Evolutionary conservation across 1,284 basidiomycete genomes (phyloP).

Genomic region (Meripilus lineatus): DNA sequence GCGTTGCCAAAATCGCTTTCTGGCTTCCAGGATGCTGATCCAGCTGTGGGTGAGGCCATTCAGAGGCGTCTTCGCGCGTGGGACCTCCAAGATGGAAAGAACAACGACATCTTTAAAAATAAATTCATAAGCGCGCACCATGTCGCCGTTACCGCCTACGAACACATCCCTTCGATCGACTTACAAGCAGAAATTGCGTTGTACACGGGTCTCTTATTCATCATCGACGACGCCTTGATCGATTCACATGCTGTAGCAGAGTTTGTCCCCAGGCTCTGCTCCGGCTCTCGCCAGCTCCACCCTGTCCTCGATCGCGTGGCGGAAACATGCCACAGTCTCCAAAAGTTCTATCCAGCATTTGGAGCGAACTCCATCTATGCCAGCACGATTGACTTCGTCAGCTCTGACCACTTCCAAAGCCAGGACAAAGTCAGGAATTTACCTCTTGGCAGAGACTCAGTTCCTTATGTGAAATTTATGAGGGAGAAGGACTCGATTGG

Average conservation of each 20-base stretch:
- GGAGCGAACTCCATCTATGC: background rate
- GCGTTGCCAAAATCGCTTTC: too few relatives aligned
- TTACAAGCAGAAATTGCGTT: too few relatives aligned
- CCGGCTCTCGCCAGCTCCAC: constrained; percentile 3
- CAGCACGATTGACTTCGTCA: background rate
- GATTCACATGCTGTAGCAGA: constrained; percentile 3
- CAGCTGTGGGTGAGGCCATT: too few relatives aligned
- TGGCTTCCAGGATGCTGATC: too few relatives aligned
- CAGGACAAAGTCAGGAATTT: background rate
- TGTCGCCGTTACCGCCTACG: too few relatives aligned
- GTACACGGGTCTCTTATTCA: too few relatives aligned
- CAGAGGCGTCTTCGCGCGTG: too few relatives aligned
- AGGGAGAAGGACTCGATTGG: background rate
- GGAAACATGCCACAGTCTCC: background rate
- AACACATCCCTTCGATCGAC: too few relatives aligned
- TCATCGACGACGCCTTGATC: too few relatives aligned
- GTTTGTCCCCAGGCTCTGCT: background rate
- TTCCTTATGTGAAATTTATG: background rate
- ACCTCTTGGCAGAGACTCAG: background rate
- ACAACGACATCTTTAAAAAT: too few relatives aligned
- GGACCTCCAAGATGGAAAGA: too few relatives aligned
- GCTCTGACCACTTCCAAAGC: background rate
- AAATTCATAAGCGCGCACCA: too few relatives aligned
- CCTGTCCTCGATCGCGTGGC: constrained; percentile 2
- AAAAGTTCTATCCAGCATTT: background rate